Percentiles rank a stretch among this genome's conserved stretches.
Evolutionary conservation across 2,329 filamentous ascomycete genomes (phyloP).

Genomic region (Chrysosporium keratinophilum): DNA sequence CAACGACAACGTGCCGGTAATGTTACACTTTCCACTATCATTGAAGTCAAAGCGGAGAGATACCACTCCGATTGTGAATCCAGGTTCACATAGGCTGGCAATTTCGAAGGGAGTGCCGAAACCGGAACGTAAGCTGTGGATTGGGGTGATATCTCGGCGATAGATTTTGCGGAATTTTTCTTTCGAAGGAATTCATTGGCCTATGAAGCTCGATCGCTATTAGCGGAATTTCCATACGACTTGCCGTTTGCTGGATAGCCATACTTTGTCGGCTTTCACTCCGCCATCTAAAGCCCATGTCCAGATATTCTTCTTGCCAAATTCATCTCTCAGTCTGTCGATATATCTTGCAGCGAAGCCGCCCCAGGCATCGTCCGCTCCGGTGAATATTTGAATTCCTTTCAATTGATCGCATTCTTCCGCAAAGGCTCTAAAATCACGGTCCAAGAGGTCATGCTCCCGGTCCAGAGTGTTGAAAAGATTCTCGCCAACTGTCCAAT

Average conservation of each 20-base stretch:
- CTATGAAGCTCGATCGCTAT: constrained; percentile 19
- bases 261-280: constrained; percentile 45
- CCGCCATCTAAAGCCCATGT: constrained; percentile 70
- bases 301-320: constrained; percentile 78
- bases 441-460: constrained; percentile 77
- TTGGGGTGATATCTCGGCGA: constrained; percentile 58
- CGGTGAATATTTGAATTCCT: constrained; percentile 66
- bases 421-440: constrained; percentile 77
- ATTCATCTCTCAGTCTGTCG: constrained; percentile 76
- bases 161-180: constrained; percentile 62
- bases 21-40: constrained; percentile 67
- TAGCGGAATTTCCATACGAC: background rate
- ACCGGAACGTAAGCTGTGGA: constrained; percentile 72
- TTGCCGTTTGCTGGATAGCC: constrained; percentile 15
- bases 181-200: constrained; percentile 54
- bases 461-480: constrained; percentile 63
- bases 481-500: constrained; percentile 61
- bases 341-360: constrained; percentile 64
- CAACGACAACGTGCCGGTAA: constrained; percentile 55
- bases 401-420: constrained; percentile 93
- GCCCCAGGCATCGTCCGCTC: constrained; percentile 69
- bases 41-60: constrained; percentile 61
- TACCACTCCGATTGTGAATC: constrained; percentile 65
- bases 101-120: constrained; percentile 46
- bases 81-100: constrained; percentile 51